Percentiles rank a stretch among this genome's conserved stretches.
Conservation (phyloP, 176 grass and related monocot species). For the Aegilops bicornis region DNA sequence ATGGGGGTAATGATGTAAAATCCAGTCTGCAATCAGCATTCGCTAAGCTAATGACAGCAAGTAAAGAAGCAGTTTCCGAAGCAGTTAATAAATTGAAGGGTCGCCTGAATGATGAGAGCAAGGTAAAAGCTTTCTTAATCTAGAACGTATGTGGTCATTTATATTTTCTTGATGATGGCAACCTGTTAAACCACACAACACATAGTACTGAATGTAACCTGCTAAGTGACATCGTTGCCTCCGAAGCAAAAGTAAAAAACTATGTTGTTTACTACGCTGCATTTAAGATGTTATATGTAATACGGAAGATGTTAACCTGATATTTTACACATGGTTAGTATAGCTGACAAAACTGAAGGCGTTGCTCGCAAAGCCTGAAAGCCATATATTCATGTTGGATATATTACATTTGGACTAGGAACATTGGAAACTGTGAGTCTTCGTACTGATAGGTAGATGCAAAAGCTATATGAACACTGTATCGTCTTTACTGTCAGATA, state of each 20-base stretch:
- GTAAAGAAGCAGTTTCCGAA: conserved; percentile 58
- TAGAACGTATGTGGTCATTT: not conserved
- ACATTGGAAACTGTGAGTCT: not conserved
- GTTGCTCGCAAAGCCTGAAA: conserved; percentile 11
- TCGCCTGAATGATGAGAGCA: conserved; percentile 61
- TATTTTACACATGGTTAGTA: not conserved
- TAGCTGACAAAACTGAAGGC: not conserved
- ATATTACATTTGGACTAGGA: not conserved
- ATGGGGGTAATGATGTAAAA: conserved; percentile 46
- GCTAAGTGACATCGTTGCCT: not conserved
- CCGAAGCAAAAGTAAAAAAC: conserved; percentile 1
- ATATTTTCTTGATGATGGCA: conserved; percentile 2
- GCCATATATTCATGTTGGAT: not conserved
- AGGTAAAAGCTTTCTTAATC: conserved; percentile 45
- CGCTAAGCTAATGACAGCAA: conserved; percentile 71
- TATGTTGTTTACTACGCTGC: not conserved
- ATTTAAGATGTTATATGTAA: not conserved
- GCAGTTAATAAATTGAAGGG: conserved; percentile 53
- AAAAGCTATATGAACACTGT: not conserved
- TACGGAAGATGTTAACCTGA: not conserved
- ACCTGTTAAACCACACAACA: not conserved
- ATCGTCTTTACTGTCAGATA: not conserved
- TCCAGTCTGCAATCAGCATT: conserved; percentile 54
- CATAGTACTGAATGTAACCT: not conserved
- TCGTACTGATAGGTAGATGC: not conserved